These are phyloP conservation scores for Aurantiochytrium sp. DNA, from an alignment of 108 stramenopile genomes.

Conservation along the genomic window DNA sequence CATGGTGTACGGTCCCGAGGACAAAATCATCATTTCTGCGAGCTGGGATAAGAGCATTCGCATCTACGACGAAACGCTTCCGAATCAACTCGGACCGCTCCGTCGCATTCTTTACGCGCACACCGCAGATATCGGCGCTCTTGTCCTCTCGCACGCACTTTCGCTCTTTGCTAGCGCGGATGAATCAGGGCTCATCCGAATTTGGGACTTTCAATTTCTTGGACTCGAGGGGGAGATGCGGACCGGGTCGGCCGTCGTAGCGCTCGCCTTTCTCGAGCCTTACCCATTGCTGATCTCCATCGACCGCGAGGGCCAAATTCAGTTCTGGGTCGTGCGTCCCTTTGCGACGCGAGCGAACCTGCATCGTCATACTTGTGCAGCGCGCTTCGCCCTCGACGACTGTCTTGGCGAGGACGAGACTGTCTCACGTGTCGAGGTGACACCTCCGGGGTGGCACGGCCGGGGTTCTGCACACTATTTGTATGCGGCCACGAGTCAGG, in stretches of 20 bases:
- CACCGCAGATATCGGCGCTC: not conserved
- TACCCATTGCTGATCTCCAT: slow-evolving; percentile 20
- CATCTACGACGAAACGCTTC: slow-evolving; percentile 5
- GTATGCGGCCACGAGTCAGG: not conserved
- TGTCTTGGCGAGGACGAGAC: not conserved
- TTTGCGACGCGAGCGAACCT: not conserved
- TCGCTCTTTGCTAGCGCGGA: slow-evolving; percentile 10
- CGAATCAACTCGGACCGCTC: not conserved
- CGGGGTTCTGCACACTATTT: not conserved
- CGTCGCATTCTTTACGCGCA: not conserved
- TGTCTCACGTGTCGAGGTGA: not conserved
- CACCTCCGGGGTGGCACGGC: not conserved
- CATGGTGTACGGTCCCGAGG: slow-evolving; percentile 19
- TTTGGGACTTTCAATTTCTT: slow-evolving; percentile 26
- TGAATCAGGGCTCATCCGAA: not conserved
- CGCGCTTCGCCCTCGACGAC: not conserved
- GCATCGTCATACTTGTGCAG: not conserved
- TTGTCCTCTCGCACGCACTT: not conserved
- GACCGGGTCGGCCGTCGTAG: not conserved
- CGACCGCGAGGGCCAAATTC: not conserved
- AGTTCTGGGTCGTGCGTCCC: not conserved
- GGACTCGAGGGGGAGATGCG: slow-evolving; percentile 15
- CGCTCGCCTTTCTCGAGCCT: not conserved
- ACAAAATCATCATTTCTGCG: slow-evolving; percentile 12
- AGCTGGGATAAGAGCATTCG: slow-evolving; percentile 18